Percentiles rank a stretch among this genome's conserved stretches.
phyloP scores from a whole-genome alignment of 371 early-diverging fungal species.

The Amoeboaphelidium occidentale region DNA sequence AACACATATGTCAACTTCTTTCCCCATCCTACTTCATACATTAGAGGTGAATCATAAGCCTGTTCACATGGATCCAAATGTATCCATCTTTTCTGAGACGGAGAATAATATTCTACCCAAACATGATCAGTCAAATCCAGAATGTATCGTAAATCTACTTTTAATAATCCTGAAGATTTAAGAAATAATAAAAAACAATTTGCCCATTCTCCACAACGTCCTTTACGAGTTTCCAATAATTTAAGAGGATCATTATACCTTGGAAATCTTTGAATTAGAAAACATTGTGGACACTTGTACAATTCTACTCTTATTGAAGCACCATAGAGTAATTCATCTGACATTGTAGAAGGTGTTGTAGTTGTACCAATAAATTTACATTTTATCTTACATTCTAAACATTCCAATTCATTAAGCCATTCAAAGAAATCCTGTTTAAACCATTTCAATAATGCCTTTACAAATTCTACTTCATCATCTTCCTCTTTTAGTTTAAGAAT shows the following conservation, averaged over 20 bases:
- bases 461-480: too few relatives aligned
- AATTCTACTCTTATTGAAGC: conserved; percentile 31
- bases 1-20: conserved; percentile 33
- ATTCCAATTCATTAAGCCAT: conserved; percentile 36
- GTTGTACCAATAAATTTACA: conserved; percentile 9
- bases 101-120: conserved; percentile 17
- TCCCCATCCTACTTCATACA: conserved; percentile 44
- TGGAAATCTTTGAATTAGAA: conserved; percentile 27
- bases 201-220: conserved; percentile 57
- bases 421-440: conserved; percentile 33
- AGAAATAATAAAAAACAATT: conserved; percentile 39
- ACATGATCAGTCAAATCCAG: conserved; percentile 18
- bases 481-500: too few relatives aligned
- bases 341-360: conserved; percentile 16
- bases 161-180: conserved; percentile 30
- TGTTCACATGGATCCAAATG: conserved; percentile 44
- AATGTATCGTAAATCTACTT: conserved; percentile 35
- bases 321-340: conserved; percentile 21
- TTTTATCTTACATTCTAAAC: conserved; percentile 21
- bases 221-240: conserved; percentile 28
- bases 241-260: conserved; percentile 32
- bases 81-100: conserved; percentile 10
- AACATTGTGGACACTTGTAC: conserved; percentile 24
- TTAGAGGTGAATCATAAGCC: conserved; percentile 16
- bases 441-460: conserved; percentile 23